Conservation (phyloP, 306 rosid genomes). For the Acacia crassicarpa region DNA sequence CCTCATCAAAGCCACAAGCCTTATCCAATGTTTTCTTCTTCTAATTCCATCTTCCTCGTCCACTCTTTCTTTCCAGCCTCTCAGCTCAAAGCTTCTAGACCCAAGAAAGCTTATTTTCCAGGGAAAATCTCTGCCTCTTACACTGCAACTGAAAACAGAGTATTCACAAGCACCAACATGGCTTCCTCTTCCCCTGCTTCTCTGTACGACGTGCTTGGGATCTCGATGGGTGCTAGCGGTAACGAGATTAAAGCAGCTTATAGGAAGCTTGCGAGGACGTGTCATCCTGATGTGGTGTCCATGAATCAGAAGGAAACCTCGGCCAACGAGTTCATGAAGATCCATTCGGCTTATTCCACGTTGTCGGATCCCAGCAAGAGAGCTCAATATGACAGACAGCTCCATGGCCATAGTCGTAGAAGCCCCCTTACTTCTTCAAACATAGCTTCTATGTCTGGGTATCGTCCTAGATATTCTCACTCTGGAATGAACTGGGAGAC, state of each 20-base stretch:
- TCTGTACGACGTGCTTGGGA: conserved; percentile 74
- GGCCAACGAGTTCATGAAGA: conserved; percentile 54
- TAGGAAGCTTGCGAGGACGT: conserved; percentile 61
- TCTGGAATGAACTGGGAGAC: conserved; percentile 68
- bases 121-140: conserved; percentile 14
- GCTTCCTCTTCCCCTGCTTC: conserved; percentile 36
- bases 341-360: conserved; percentile 66
- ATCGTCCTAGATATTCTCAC: conserved; percentile 26
- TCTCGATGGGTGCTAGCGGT: conserved; percentile 49
- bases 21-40: not conserved
- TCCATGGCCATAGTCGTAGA: conserved; percentile 6
- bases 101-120: not conserved
- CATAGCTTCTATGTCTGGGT: conserved; percentile 27
- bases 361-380: conserved; percentile 70
- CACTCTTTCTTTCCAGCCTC: not conserved
- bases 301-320: conserved; percentile 59
- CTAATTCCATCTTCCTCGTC: not conserved
- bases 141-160: conserved; percentile 12
- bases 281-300: conserved; percentile 75
- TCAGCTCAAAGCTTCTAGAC: not conserved
- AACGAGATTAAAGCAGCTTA: conserved; percentile 67
- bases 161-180: conserved; percentile 21
- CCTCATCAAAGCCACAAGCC: not conserved
- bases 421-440: conserved; percentile 3
- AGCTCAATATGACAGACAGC: conserved; percentile 55